A percentile compares a stretch with the other conserved stretches of the same genome.
These are phyloP conservation scores for Suhomyces sp. DNA, from an alignment of 805 yeast species.

Conservation along the genomic window DNA sequence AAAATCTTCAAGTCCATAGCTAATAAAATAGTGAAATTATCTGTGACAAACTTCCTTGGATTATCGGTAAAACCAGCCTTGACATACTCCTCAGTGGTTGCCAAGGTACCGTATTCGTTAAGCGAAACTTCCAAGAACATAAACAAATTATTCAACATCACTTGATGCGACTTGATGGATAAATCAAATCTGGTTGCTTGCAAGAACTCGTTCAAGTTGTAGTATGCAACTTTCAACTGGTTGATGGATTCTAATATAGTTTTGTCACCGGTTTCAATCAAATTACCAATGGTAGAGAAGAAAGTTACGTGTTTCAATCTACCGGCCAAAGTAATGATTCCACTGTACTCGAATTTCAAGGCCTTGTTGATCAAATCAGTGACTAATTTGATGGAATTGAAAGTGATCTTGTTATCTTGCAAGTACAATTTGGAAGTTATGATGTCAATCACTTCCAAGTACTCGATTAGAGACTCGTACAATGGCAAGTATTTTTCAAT, in stretches of 20 bases:
- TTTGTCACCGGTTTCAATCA: constrained; percentile 39
- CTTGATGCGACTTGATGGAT: constrained; percentile 37
- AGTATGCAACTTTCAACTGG: constrained; percentile 31
- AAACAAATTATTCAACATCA: constrained; percentile 39
- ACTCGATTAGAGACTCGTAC: constrained; percentile 33
- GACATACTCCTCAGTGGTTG: constrained; percentile 41
- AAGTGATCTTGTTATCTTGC: constrained; percentile 43
- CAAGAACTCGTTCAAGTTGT: constrained; percentile 35
- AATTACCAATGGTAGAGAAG: constrained; percentile 40
- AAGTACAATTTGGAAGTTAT: constrained; percentile 42
- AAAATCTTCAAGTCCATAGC: constrained; percentile 55
- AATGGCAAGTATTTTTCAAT: constrained; percentile 36
- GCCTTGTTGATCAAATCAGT: constrained; percentile 43
- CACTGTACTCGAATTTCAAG: constrained; percentile 39
- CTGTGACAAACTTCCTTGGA: constrained; percentile 41
- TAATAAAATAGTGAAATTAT: constrained; percentile 47
- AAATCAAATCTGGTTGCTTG: constrained; percentile 34
- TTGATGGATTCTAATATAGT: constrained; percentile 28
- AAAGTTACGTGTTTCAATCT: constrained; percentile 48
- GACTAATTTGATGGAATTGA: constrained; percentile 44
- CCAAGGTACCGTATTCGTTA: constrained; percentile 41
- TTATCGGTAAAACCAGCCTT: constrained; percentile 47
- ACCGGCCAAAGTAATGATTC: constrained; percentile 43
- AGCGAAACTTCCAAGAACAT: constrained; percentile 37
- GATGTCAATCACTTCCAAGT: constrained; percentile 41